Base-by-base conservation (phyloP, 768 basidiomycete genomes). In the Symmetrospora coprosmae region DNA sequence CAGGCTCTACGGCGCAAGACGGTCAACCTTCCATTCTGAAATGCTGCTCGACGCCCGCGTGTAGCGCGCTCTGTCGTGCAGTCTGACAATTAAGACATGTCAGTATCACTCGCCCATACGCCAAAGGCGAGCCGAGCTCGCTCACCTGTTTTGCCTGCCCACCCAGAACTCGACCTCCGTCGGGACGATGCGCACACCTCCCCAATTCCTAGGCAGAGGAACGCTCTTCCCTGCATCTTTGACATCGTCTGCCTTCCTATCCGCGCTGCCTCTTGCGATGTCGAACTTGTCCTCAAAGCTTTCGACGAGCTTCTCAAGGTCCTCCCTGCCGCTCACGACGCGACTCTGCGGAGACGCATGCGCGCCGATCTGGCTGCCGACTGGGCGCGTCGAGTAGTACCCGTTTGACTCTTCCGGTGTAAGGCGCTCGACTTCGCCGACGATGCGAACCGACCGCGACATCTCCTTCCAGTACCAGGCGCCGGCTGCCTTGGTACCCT, bases 131-230 rank as follows among this genome's bases (percentile, higher is more conserved):
- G n/a, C n/a, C n/a, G n/a, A n/a, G n/a, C n/a, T n/a, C n/a, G 28
- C 59, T 35, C 35, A 47, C 56, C 92, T 80, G 25, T 87, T 91
- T n/a, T 87, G 87, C 68, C 89, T 85, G 30, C 92, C 92, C n/a
- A 80, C 78, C 92, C 92, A 96, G 72, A 96, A 96, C 70, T 97
- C 92, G 50, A 97, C 78, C 74, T 97, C 92, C 88, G 78, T 78
- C 27, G 92, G 92, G n/a, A 96, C 77, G 33, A 97, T 78, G 66
- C 92, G 78, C 85, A 88, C 94, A 3, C 92, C 92, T 62, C 92
- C 92, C 92, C 92, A 97, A 72, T 87, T 87, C 7, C 86, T 82
- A 2, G 92, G 92, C 46, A 83, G 75, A 0, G 86, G 84, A 13
- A 94, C 76, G 28, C 81, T 76, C 33, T 61, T 62, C 16, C 50